Base-by-base conservation (phyloP, 306 rosid species). In the Vigna hirtella region DNA sequence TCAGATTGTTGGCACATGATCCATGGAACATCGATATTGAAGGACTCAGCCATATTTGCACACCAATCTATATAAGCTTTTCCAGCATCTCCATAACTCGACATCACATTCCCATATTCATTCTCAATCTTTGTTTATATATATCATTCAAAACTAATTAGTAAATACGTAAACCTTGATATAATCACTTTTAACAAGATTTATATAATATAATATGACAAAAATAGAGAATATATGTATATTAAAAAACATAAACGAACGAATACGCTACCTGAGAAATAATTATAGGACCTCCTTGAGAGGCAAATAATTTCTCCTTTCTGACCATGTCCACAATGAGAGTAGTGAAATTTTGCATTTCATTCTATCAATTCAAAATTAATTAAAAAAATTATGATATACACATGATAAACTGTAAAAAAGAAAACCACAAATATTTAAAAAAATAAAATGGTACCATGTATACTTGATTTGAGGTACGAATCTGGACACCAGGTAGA, bases 241-340 rank as follows among this genome's bases (percentile, higher is more conserved):
- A 28, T 28, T 28, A 28, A 28, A 28, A 28, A 28, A 30, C 5
- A 4, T 30, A 30, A 5, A 34, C 5, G 0, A 34, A 34, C 5
- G 38, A 34, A 34, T 34, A 34, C 5, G 38, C 6, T 34, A 85
- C 89, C 91, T 89, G 91, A 9, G 90, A 79, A 36, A 90, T 22
- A 58, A 89, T 85, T 9, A 89, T 85, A 2, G 89, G 89, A 6
- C 92, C 92, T 0, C 88, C 90, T 87, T 87, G 89, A 6, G 89
- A 80, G 64, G 93, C 94, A 57, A 90, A 86, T 0, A 90, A 77
- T 13, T 77, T 90, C 84, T 88, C 91, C 7, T 84, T 70, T 24
- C 58, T 82, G 11, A 80, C 75, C 91, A 88, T 86, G 57, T 88
- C 70, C 24, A 78, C 82, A 1, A 78, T 78, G 43, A 78, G 34